These are phyloP conservation scores for Suillus subaureus DNA, from an alignment of 768 basidiomycete species.

Conservation along the genomic window DNA sequence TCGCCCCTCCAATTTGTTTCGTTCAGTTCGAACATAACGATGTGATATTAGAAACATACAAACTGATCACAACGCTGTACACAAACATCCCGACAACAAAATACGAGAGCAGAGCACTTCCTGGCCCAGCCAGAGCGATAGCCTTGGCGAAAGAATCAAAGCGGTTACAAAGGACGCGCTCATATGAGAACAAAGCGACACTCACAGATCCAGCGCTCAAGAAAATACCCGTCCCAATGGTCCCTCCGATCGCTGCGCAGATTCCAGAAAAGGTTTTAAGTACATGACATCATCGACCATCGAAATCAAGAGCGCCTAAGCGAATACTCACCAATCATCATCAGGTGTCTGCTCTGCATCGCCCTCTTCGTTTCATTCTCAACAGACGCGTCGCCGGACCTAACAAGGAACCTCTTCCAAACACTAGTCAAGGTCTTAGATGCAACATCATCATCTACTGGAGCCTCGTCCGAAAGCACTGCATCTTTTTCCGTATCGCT, in stretches of 20 bases:
- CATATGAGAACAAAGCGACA: background rate
- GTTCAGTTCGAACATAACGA: background rate
- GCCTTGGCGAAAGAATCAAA: conserved; percentile 33
- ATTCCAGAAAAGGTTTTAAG: background rate
- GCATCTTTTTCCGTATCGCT: conserved; percentile 4
- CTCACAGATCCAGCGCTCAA: conserved; percentile 58
- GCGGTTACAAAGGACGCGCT: background rate
- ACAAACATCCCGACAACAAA: conserved; percentile 60
- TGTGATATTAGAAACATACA: conserved; percentile 35
- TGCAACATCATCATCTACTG: background rate
- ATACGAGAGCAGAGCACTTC: conserved; percentile 63
- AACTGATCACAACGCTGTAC: conserved; percentile 60
- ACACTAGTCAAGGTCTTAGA: background rate
- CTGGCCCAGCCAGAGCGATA: conserved; percentile 59
- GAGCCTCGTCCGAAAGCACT: background rate
- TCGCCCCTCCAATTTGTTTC: conserved; percentile 48
- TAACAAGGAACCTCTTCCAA: conserved; percentile 26
- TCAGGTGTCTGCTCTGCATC: conserved; percentile 43
- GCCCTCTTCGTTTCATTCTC: conserved; percentile 39
- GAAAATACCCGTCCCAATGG: conserved; percentile 64
- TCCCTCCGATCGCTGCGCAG: conserved; percentile 53
- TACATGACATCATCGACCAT: background rate
- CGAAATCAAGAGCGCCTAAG: background rate
- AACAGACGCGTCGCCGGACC: conserved; percentile 13
- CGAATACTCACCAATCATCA: conserved; percentile 40